Conservation (phyloP, 225 moss, liverwort and hornwort species). For the Marchantia polymorpha region DNA sequence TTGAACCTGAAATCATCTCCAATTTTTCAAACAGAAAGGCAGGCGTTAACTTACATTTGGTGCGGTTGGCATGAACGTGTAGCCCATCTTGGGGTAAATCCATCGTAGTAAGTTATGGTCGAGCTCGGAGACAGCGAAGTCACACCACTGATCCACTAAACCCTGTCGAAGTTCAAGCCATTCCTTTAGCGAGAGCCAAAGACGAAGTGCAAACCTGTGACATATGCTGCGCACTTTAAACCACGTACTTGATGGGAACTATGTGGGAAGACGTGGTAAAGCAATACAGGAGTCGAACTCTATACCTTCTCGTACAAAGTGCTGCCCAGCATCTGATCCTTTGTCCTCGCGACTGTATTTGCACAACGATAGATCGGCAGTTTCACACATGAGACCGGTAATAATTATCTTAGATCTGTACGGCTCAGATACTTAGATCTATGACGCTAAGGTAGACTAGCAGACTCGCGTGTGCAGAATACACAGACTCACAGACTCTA, state of each 20-base stretch:
- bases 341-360: conserved; percentile 68
- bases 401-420: no score
- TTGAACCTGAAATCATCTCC: background rate
- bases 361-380: background rate
- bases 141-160: conserved; percentile 80
- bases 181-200: no score
- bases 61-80: background rate
- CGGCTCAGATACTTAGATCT: no score
- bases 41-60: conserved; percentile 14
- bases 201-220: no score
- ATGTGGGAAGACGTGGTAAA: background rate
- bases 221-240: no score
- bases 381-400: no score
- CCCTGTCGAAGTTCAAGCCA: conserved; percentile 34
- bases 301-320: conserved; percentile 52
- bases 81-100: conserved; percentile 28
- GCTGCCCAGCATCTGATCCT: conserved; percentile 54
- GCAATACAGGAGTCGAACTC: no score
- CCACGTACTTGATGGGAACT: no score
- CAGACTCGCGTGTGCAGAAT: no score
- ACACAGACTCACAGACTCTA: background rate
- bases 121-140: conserved; percentile 58
- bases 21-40: background rate
- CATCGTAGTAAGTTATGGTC: conserved; percentile 29
- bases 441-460: no score